Evolutionary conservation across 352 stramenopile species (phyloP).

Genomic region (Globisporangium mamillatum): DNA sequence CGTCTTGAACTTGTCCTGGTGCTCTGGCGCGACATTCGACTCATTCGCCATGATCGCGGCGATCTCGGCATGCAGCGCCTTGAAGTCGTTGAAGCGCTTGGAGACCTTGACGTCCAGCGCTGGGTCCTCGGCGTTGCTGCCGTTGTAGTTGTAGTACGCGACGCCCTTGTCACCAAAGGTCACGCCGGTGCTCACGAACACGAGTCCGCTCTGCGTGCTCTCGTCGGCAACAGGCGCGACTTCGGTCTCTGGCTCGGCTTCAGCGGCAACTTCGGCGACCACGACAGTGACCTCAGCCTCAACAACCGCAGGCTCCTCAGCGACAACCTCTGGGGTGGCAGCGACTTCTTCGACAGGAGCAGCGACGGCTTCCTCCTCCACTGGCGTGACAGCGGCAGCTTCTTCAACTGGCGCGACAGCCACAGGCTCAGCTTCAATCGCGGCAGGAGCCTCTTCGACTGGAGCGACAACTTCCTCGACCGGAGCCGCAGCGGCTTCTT

Average conservation of each 20-base stretch:
- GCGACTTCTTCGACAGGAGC: constrained; percentile 20
- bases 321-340: constrained; percentile 7
- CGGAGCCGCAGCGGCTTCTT: constrained; percentile 14
- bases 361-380: constrained; percentile 19
- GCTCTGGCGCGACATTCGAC: constrained; percentile 39
- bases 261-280: constrained; percentile 4
- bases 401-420: constrained; percentile 9
- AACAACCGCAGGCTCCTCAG: neutral
- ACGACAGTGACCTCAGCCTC: constrained; percentile 11
- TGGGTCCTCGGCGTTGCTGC: constrained; percentile 35
- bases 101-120: constrained; percentile 43
- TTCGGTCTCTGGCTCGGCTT: constrained; percentile 17
- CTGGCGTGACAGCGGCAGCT: constrained; percentile 3
- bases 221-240: constrained; percentile 17
- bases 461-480: constrained; percentile 14
- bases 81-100: constrained; percentile 82
- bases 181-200: constrained; percentile 45
- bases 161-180: constrained; percentile 47
- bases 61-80: constrained; percentile 49
- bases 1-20: constrained; percentile 53
- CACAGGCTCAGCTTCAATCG: constrained; percentile 17
- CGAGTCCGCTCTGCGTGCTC: constrained; percentile 21
- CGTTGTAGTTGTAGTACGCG: constrained; percentile 64
- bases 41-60: constrained; percentile 55
- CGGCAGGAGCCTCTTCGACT: constrained; percentile 6